phyloP scores from a whole-genome alignment of 2,329 filamentous ascomycete species.

The Pestalotiopsis sp. region DNA sequence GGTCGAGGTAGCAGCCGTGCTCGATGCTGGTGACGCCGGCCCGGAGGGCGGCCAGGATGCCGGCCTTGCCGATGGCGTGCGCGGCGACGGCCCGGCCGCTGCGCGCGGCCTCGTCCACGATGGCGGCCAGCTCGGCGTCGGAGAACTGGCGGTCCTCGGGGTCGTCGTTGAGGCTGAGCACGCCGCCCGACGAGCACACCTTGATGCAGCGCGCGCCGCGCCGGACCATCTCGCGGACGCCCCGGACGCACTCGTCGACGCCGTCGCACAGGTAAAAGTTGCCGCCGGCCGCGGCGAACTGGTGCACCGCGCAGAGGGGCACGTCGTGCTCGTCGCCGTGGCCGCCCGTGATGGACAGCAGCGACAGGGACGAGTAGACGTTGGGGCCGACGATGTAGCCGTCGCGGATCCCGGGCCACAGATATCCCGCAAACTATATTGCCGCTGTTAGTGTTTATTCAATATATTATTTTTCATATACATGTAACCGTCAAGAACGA shows the following conservation, averaged over 20 bases:
- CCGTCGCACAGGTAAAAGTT: conserved; percentile 45
- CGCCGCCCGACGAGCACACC: conserved; percentile 45
- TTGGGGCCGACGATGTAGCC: conserved; percentile 49
- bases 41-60: conserved; percentile 46
- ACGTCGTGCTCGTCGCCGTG: conserved; percentile 48
- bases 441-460: neutral
- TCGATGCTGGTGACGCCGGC: conserved; percentile 50
- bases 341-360: conserved; percentile 50
- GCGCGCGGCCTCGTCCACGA: conserved; percentile 45
- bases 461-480: neutral
- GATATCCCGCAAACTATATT: conserved; percentile 40
- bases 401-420: conserved; percentile 43
- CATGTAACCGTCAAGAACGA: neutral
- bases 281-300: conserved; percentile 32
- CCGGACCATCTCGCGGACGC: conserved; percentile 45
- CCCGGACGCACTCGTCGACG: conserved; percentile 44
- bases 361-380: conserved; percentile 47
- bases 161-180: conserved; percentile 44
- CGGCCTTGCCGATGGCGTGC: conserved; percentile 48
- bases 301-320: conserved; percentile 35
- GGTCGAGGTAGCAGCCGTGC: conserved; percentile 49
- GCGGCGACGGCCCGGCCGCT: conserved; percentile 42
- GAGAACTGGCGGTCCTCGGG: conserved; percentile 45
- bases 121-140: conserved; percentile 42
- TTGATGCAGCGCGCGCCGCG: conserved; percentile 52